Evolutionary conservation across 805 yeast species (phyloP).

Genomic region (Zygotorulaspora sp.): DNA sequence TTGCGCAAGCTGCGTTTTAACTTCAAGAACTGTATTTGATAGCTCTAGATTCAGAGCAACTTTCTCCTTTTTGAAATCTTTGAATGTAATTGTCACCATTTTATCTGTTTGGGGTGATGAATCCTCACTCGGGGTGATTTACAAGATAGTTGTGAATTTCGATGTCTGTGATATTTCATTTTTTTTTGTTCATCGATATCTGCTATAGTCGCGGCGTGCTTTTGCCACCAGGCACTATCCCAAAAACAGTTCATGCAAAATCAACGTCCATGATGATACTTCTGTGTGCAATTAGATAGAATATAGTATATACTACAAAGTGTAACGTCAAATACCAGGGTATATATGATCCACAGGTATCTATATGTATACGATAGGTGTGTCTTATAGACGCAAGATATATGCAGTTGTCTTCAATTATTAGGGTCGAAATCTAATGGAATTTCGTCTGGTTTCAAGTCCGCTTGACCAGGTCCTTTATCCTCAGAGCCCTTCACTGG

Average conservation of each 20-base stretch:
- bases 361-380: no score
- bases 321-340: no score
- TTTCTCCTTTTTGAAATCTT: constrained; percentile 90
- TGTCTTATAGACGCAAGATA: not conserved
- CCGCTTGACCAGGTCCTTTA: constrained; percentile 1
- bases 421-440: constrained; percentile 29
- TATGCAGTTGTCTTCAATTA: not conserved
- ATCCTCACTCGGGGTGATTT: not conserved
- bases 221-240: constrained; percentile 1
- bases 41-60: constrained; percentile 74
- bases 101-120: constrained; percentile 5
- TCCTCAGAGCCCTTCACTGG: constrained; percentile 8
- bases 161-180: no score
- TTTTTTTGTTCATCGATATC: not conserved
- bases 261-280: not conserved
- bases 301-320: not conserved
- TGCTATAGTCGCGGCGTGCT: not conserved
- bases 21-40: constrained; percentile 59
- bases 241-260: not conserved
- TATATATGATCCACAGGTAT: no score
- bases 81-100: constrained; percentile 43
- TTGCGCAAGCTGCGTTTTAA: constrained; percentile 67
- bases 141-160: no score
- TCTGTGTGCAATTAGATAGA: not conserved
- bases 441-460: constrained; percentile 14